Percentiles rank a stretch among this genome's conserved stretches.
Conservation (phyloP, 2,329 filamentous ascomycete genomes). For the Thelonectria olida region DNA sequence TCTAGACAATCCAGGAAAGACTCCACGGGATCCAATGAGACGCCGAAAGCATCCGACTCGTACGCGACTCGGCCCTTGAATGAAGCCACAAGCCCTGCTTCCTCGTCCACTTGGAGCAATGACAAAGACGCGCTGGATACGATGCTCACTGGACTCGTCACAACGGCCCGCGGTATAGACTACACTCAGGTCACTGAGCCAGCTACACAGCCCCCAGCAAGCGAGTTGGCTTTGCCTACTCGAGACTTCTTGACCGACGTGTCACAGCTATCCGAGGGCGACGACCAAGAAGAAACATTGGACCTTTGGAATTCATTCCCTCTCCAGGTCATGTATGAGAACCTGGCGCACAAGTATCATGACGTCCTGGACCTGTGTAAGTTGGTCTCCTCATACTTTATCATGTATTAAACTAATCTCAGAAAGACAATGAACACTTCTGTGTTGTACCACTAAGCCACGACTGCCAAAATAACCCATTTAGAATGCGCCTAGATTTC, state of each 20-base stretch:
- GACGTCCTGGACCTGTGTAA: constrained; percentile 1
- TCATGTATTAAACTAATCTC: background rate
- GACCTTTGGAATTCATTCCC: background rate
- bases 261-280: background rate
- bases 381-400: background rate
- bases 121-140: background rate
- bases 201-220: background rate
- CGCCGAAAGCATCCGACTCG: background rate
- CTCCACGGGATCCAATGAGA: background rate
- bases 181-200: background rate
- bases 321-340: constrained; percentile 7
- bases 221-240: background rate
- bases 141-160: background rate
- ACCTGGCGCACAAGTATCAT: constrained; percentile 16
- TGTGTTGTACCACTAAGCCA: constrained; percentile 10
- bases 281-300: background rate
- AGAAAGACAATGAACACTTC: constrained; percentile 12
- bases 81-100: background rate
- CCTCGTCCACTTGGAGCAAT: background rate
- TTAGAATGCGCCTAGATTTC: constrained; percentile 11
- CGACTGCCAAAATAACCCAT: constrained; percentile 8
- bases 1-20: background rate
- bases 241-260: background rate
- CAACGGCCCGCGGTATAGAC: background rate
- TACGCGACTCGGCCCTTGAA: constrained; percentile 2